These are phyloP conservation scores for Spergularia bocconei DNA, from an alignment of 148 eudicot species.

Conservation along the genomic window DNA sequence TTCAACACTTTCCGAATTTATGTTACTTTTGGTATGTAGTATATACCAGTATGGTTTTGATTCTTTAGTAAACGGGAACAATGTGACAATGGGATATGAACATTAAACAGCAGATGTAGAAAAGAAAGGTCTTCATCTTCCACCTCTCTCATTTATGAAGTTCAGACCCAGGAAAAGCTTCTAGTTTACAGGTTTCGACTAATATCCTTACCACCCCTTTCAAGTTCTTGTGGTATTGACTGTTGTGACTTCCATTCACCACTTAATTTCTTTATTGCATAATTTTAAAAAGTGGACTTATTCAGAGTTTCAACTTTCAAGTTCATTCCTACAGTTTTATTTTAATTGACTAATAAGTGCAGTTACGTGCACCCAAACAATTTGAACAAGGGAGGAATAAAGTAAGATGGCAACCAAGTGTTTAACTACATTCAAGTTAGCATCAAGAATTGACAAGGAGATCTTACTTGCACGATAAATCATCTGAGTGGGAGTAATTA, in stretches of 20 bases:
- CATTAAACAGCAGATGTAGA: neutral
- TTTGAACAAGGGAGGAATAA: neutral
- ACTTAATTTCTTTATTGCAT: neutral
- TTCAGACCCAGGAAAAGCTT: neutral
- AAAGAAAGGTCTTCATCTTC: neutral
- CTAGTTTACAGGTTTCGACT: neutral
- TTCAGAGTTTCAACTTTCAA: neutral
- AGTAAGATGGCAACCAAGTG: neutral
- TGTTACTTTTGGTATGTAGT: neutral
- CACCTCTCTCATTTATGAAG: neutral
- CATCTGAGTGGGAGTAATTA: constrained; percentile 91
- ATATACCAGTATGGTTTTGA: neutral
- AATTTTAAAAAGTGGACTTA: neutral
- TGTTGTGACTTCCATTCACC: neutral
- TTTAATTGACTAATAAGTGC: no score
- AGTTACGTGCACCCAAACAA: neutral
- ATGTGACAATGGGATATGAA: neutral
- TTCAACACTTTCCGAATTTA: neutral
- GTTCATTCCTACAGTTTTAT: no score
- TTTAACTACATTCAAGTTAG: neutral
- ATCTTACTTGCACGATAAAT: constrained; percentile 86
- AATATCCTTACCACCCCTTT: neutral
- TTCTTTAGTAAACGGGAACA: neutral
- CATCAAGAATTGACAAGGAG: constrained; percentile 6
- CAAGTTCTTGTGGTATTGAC: neutral